phyloP scores from a whole-genome alignment of 345 rosid genomes.

The Limnanthes douglasii region DNA sequence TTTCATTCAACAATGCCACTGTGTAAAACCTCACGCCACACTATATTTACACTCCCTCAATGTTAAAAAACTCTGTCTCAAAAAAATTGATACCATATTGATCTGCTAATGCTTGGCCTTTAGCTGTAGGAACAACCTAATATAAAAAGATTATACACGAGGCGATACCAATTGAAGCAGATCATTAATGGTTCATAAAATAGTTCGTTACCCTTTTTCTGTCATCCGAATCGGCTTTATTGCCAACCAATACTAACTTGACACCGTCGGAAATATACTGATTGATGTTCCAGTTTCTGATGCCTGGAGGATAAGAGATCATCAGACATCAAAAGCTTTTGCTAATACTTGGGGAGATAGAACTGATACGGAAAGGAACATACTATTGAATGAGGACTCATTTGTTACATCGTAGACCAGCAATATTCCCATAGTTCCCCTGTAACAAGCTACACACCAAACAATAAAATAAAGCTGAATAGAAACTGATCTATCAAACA shows the following conservation, averaged over 20 bases:
- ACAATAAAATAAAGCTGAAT: too few relatives aligned
- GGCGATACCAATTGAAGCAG: too few relatives aligned
- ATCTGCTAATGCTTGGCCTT: conserved; percentile 46
- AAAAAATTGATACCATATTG: conserved; percentile 46
- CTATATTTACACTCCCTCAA: not conserved
- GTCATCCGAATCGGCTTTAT: conserved; percentile 99
- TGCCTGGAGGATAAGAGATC: too few relatives aligned
- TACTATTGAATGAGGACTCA: conserved; percentile 90
- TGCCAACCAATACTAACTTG: conserved; percentile 83
- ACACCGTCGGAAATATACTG: conserved; percentile 98
- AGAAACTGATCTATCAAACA: too few relatives aligned
- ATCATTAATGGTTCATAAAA: too few relatives aligned
- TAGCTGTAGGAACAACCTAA: conserved; percentile 44
- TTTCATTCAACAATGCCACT: too few relatives aligned
- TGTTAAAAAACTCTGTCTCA: conserved; percentile 31
- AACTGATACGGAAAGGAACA: not conserved
- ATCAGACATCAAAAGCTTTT: too few relatives aligned
- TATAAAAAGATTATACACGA: conserved; percentile 2
- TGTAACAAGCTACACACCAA: conserved; percentile 85
- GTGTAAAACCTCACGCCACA: not conserved
- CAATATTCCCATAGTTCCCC: conserved; percentile 94
- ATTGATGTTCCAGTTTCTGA: conserved; percentile 96
- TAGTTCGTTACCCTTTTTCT: conserved; percentile 79
- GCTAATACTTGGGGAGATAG: not conserved
- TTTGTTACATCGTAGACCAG: conserved; percentile 91